Evolutionary conservation across 305 asterid genomes (phyloP), one percentile per base, ranked within the genome.

Genomic region (Salvia sclarea): DNA sequence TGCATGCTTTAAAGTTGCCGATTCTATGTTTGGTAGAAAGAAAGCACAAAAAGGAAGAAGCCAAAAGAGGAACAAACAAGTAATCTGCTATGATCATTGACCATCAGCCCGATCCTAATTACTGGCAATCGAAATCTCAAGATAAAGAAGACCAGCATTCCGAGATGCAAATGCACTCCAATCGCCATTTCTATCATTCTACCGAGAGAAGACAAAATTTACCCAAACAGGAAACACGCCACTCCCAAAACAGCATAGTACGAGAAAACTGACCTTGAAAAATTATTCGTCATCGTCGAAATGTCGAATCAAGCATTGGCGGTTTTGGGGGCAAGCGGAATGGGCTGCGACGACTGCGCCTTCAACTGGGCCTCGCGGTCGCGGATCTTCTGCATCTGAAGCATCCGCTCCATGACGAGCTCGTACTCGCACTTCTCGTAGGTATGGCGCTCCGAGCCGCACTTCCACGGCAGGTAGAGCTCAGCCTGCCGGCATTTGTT

Each of bases 311-410:
- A 88, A 69, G 88, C 92, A 76, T 85, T 88, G 61, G 95, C 98
- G 33, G 98, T 85, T 73, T 92, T 86, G 24, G 98, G 89, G 35
- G 80, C 45, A 9, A 92, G 90, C 55, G 92, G 86, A 71, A 92
- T 79, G 76, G 83, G 60, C 58, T 85, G 69, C 6, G 82, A 57
- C 33, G 79, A 64, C 63, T 43, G 72, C 2, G 76, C 64, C 76
- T 81, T 78, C 78, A 64, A 41, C 43, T 82, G 80, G 18, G 83
- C 87, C 48, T 84, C 90, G 47, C 80, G 84, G 76, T 87, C 94
- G n/a, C 97, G 96, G 86, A 93, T 86, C 94, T 88, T 90, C 90
- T 87, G 91, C 98, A 93, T 88, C 85, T 90, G 96, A 13, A 93
- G 95, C 98, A 90, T 90, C 68, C 98, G 84, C 64, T 90, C 97